Base-by-base conservation (phyloP, 768 basidiomycete genomes). In the Austroboletus festivus region DNA sequence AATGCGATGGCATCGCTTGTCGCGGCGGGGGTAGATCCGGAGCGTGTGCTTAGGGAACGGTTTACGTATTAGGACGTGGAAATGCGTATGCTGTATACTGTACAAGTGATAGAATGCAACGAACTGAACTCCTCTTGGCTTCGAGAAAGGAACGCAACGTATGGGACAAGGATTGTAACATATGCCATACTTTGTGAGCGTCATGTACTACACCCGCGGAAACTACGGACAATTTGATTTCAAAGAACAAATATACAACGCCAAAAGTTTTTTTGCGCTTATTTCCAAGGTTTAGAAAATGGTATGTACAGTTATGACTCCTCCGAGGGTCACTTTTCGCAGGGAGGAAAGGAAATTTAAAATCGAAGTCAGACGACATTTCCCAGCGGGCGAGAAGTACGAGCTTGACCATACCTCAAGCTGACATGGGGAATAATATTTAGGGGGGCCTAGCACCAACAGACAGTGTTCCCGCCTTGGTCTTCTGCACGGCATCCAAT, bases 401-500 rank as follows among this genome's bases (percentile, higher is more conserved):
- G 13, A 8, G 11, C 15, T 7, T 1, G 11, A 6, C 15, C n/a
- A 5, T 3, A 42, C 42, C 19, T 6, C 31, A 5, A 12, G 12
- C 28, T 28, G 7, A 15, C 9, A 13, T 15, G 15, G 16, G 35
- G 18, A n/a, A 37, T 37, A 4, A 18, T 11, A 13, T 28, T 51
- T 42, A 63, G 10, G 57, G 47, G 1, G 67, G 64, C 30, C 67
- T 49, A 5, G 62, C 64, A 2, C 60, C 64, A 13, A 15, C 58
- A 13, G 62, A 54, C 47, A 67, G 42, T 1, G 65, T 67, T 2
- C 64, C 67, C 1, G 42, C 16, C 5, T 23, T 50, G n/a, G 67
- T 67, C 8, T 39, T 51, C 39, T 52, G 42, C 16, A 64, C 67
- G 20, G 58, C 56, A 11, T 64, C 64, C 42, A 64, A 35, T 13